Evolutionary conservation across 805 yeast species (phyloP).

Genomic region (Schwanniomyces vanrijiae): DNA sequence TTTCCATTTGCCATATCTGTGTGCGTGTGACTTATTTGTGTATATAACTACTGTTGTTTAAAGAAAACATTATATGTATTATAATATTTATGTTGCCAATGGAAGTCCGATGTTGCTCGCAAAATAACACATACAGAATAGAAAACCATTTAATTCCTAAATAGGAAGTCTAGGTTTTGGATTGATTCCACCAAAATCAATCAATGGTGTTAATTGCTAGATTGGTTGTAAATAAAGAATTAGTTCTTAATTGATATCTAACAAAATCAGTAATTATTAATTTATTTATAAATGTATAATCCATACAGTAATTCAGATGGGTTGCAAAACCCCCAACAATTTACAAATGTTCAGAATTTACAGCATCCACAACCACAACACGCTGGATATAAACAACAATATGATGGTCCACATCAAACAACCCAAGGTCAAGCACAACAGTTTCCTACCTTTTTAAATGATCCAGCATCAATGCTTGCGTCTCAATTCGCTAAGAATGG

Average conservation of each 20-base stretch:
- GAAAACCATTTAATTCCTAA: too few species aligned
- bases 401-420: not conserved
- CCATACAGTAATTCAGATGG: conserved; percentile 34
- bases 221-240: too few species aligned
- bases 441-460: conserved; percentile 54
- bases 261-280: not conserved
- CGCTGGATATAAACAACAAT: conserved; percentile 13
- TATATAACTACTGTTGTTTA: not conserved
- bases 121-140: too few species aligned
- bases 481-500: conserved; percentile 87
- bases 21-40: not conserved
- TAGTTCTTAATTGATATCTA: too few species aligned
- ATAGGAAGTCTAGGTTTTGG: conserved; percentile 4
- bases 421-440: conserved; percentile 4
- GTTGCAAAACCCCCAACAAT: conserved; percentile 22
- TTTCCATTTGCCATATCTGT: conserved; percentile 48
- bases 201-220: too few species aligned
- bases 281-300: conserved; percentile 29
- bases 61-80: not conserved
- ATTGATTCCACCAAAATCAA: not conserved
- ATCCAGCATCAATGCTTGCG: conserved; percentile 82
- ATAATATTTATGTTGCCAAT: not conserved
- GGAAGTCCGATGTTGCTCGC: not conserved
- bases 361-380: conserved; percentile 33
- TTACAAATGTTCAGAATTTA: conserved; percentile 20